Evolutionary conservation across 768 basidiomycete genomes (phyloP).

Genomic region (Termitomyces sp.): DNA sequence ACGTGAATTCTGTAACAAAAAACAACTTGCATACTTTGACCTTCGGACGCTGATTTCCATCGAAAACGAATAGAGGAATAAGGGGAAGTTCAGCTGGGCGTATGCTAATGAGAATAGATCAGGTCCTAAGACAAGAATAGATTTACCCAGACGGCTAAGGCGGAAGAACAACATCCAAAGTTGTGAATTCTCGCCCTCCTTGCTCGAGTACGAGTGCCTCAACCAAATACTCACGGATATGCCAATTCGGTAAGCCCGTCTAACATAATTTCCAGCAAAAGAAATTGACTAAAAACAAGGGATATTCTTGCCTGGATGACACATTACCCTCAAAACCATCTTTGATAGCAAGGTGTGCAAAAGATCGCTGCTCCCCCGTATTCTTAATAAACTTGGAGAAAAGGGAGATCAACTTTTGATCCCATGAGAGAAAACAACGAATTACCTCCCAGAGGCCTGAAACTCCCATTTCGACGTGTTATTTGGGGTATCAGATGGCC

Average conservation of each 20-base stretch:
- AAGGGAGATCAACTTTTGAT: neutral
- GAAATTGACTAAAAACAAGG: neutral
- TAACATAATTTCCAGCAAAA: neutral
- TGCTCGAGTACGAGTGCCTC: neutral
- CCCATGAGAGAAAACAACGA: neutral
- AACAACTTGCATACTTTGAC: neutral
- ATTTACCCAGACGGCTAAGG: neutral
- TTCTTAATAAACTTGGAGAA: neutral
- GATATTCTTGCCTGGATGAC: neutral
- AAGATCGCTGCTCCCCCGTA: neutral
- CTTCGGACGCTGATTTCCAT: neutral
- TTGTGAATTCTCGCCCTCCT: neutral
- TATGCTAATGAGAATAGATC: neutral
- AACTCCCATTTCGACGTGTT: neutral
- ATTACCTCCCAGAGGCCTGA: neutral
- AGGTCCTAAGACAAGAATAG: too few species aligned
- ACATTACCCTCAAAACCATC: neutral
- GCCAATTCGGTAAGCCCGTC: neutral
- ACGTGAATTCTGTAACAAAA: too few species aligned
- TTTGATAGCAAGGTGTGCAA: neutral
- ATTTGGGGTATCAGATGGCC: neutral
- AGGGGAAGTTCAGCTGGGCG: neutral
- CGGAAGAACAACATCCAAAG: neutral
- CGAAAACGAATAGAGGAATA: neutral
- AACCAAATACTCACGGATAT: neutral